Evolutionary conservation across 2,329 filamentous ascomycete genomes (phyloP).

Genomic region (Aureobasidium melanogenum): DNA sequence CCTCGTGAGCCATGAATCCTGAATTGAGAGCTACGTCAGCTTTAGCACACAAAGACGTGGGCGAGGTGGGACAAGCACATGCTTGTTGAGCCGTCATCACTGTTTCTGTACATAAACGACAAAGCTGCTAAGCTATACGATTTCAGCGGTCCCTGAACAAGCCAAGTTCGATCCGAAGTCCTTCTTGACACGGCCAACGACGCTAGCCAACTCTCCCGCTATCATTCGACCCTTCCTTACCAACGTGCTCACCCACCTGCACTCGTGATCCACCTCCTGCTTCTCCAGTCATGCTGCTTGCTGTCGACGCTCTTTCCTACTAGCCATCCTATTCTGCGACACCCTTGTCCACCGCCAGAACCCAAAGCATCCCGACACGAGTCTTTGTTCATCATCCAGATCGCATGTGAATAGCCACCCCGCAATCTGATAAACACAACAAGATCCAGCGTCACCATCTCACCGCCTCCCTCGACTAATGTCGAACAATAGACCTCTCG

Average conservation of each 20-base stretch:
- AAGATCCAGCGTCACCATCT: neutral
- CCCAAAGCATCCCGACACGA: neutral
- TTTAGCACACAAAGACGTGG: neutral
- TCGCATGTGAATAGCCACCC: slow-evolving; percentile 8
- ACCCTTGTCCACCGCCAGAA: neutral
- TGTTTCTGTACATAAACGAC: neutral
- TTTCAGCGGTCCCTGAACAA: neutral
- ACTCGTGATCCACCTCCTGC: neutral
- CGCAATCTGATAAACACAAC: slow-evolving; percentile 1
- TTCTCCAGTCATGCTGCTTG: neutral
- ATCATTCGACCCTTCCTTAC: slow-evolving; percentile 3
- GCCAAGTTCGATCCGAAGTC: neutral
- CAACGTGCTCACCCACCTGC: neutral
- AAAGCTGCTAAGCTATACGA: neutral
- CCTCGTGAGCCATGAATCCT: neutral
- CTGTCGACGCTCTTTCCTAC: neutral
- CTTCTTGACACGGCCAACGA: neutral
- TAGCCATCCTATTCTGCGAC: neutral
- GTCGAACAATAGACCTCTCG: neutral
- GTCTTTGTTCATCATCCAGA: slow-evolving; percentile 1
- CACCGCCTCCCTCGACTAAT: slow-evolving; percentile 1
- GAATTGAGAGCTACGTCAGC: neutral
- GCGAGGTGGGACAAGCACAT: neutral
- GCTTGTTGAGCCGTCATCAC: neutral
- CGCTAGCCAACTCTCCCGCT: neutral